These are phyloP conservation scores for Pseudoscleropodium purum DNA, from an alignment of 225 moss, liverwort and hornwort species.

Conservation along the genomic window DNA sequence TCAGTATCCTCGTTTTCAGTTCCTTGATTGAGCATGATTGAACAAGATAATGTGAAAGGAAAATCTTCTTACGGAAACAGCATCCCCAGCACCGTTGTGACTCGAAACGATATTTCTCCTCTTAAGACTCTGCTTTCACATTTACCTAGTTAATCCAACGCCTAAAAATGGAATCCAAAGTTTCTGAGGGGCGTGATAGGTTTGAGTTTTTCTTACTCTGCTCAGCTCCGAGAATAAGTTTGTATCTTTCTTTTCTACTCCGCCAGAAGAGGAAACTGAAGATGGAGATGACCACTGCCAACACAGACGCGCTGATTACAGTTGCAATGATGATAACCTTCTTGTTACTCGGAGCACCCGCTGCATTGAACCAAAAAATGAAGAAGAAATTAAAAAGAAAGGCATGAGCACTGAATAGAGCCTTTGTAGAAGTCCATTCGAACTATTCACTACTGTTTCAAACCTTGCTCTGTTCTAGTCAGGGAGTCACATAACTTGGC, in stretches of 20 bases:
- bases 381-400: too few species aligned
- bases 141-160: too few species aligned
- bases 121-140: not conserved
- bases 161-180: not conserved
- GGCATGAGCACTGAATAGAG: not conserved
- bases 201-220: not conserved
- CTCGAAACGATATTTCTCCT: not conserved
- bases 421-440: not conserved
- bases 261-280: constrained; percentile 6
- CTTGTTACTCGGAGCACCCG: not conserved
- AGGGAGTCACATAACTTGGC: not conserved
- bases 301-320: not conserved
- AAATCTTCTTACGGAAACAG: not conserved
- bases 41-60: not conserved
- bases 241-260: constrained; percentile 5
- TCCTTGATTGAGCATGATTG: not conserved
- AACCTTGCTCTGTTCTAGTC: not conserved
- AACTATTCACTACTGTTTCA: too few species aligned
- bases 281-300: not conserved
- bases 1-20: not conserved
- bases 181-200: not conserved
- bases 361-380: not conserved
- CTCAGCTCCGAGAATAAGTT: constrained; percentile 11
- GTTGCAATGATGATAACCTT: not conserved
- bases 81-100: not conserved